Conservation (phyloP, 257 asterid genomes). For the Solanum okadae region DNA sequence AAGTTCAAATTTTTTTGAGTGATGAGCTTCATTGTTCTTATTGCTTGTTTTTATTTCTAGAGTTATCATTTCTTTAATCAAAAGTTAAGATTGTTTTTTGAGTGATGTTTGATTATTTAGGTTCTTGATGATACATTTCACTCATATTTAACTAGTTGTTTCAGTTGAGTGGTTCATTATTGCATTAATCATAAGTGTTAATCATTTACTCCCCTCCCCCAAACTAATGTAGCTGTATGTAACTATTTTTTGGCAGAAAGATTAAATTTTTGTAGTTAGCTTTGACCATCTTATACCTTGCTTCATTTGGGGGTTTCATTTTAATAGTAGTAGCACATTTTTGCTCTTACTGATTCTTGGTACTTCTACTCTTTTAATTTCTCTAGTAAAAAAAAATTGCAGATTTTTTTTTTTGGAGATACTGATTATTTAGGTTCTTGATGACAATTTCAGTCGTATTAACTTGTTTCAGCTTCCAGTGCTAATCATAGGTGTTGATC, state of each 20-base stretch:
- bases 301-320: neutral
- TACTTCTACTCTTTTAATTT: conserved; percentile 9
- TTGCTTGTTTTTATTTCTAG: conserved; percentile 39
- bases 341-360: conserved; percentile 47
- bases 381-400: neutral
- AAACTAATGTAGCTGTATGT: neutral
- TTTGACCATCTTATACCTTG: neutral
- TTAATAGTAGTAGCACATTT: neutral
- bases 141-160: neutral
- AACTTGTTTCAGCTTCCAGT: neutral
- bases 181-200: neutral
- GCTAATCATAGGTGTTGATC: neutral
- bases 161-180: neutral
- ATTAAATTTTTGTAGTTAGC: neutral
- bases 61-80: neutral
- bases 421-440: neutral
- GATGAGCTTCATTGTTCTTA: conserved; percentile 13
- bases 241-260: neutral
- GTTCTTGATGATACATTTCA: neutral
- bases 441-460: neutral
- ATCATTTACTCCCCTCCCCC: neutral
- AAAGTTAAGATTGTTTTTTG: neutral
- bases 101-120: neutral
- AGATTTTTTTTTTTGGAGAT: neutral
- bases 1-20: neutral